phyloP scores from a whole-genome alignment of 345 rosid genomes.

The Hevea brasiliensis region DNA sequence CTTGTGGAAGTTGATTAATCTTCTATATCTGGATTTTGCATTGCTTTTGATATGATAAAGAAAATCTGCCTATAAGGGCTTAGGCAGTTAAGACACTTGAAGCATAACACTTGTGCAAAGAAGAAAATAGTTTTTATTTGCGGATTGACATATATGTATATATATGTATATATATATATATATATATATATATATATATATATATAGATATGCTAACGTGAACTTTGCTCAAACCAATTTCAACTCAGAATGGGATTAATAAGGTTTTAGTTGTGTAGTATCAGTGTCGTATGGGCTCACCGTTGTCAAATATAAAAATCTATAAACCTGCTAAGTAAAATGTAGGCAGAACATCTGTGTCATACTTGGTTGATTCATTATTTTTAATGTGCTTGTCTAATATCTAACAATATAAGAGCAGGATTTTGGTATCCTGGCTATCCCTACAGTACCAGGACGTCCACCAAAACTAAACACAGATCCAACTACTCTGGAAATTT shows the following conservation, averaged over 20 bases:
- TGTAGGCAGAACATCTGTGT: background rate
- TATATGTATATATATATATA: no score
- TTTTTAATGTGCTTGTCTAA: background rate
- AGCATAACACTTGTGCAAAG: no score
- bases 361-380: background rate
- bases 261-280: background rate
- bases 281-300: background rate
- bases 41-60: no score
- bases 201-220: no score
- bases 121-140: no score
- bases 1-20: no score
- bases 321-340: background rate
- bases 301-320: background rate
- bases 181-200: no score
- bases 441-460: conserved; percentile 79
- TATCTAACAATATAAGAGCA: conserved; percentile 16
- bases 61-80: no score
- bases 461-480: conserved; percentile 76
- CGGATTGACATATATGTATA: no score
- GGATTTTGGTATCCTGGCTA: conserved; percentile 67
- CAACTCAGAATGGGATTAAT: background rate
- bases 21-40: no score
- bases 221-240: background rate
- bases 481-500: conserved; percentile 46
- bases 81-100: no score